Evolutionary conservation across 2,329 filamentous ascomycete species (phyloP), one percentile per base, ranked within the genome.

Genomic region (Dryadomyces quercivorus): DNA sequence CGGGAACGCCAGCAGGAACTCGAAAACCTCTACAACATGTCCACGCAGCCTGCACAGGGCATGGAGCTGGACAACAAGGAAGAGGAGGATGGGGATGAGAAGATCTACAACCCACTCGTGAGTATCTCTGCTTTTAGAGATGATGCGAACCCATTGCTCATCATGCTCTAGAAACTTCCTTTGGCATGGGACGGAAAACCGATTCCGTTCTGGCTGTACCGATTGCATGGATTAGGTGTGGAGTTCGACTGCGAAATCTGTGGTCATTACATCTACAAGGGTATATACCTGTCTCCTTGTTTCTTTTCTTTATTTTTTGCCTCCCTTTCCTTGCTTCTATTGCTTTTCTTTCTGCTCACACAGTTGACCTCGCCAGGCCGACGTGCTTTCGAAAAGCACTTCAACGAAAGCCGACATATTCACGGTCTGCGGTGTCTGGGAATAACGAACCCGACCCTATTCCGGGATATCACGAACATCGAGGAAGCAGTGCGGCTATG

Each of bases 171-270:
- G 53, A 98, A 98, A 66, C 77, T 98, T 2, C 93, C 93, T 0
- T 77, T 98, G 8, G 92, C 89, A 2, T 98, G 94, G 94, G 93
- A 98, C 61, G 93, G 94, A 62, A 98, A 98, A 66, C 93, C 94
- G 0, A 98, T 98, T 63, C 93, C 94, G 0, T 98, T 93, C 74
- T 98, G 93, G 93, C 78, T 98, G 16, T 98, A 97, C 76, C 93
- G 96, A 62, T 77, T 98, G 16, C 93, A 98, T 65, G 93, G 93
- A 1, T 74, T 98, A 26, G 93, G 93, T 9, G 90, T 95, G 13
- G 93, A 98, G 63, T 95, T 96, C 61, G 78, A 86, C 0, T 98
- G 93, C 73, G 92, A 98, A 67, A 88, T 98, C 55, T 98, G 93
- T 65, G 93, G 93, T 0, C 55, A 58, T 22, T 61, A 57, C 47